Evolutionary conservation across 2,329 filamentous ascomycete genomes (phyloP).

Genomic region (Aspergillus sp.): DNA sequence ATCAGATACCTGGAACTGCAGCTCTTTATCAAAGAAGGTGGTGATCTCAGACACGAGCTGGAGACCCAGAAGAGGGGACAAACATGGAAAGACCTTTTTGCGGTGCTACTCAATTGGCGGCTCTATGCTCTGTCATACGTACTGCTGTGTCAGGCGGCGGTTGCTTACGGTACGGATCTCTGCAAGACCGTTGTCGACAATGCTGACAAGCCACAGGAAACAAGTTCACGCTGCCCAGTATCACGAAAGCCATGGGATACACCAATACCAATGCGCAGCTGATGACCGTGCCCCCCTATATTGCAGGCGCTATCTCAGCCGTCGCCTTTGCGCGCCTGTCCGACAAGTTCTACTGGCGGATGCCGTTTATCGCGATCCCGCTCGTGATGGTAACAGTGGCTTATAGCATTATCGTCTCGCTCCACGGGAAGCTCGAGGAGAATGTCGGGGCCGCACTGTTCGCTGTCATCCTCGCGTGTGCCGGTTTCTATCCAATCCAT

Average conservation of each 20-base stretch:
- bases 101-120: conserved; percentile 11
- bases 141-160: conserved; percentile 21
- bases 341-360: conserved; percentile 25
- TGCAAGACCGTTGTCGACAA: conserved; percentile 18
- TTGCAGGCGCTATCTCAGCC: conserved; percentile 25
- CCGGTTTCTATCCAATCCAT: conserved; percentile 27
- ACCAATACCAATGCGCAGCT: conserved; percentile 34
- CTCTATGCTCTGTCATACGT: conserved; percentile 28
- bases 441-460: conserved; percentile 23
- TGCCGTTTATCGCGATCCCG: conserved; percentile 22
- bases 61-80: not conserved
- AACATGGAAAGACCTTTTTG: conserved; percentile 8
- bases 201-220: conserved; percentile 25
- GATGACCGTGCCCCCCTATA: conserved; percentile 24
- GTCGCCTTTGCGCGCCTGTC: conserved; percentile 21
- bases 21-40: conserved; percentile 14
- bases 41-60: conserved; percentile 1
- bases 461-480: conserved; percentile 21
- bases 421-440: conserved; percentile 18
- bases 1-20: conserved; percentile 18
- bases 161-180: conserved; percentile 21
- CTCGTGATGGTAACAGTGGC: conserved; percentile 14
- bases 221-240: conserved; percentile 37
- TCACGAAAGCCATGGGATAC: conserved; percentile 39
- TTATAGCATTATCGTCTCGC: conserved; percentile 21